A percentile compares a stretch with the other conserved stretches of the same genome.
Conservation (phyloP, 352 stramenopile genomes). For the Pythium myriotylum region DNA sequence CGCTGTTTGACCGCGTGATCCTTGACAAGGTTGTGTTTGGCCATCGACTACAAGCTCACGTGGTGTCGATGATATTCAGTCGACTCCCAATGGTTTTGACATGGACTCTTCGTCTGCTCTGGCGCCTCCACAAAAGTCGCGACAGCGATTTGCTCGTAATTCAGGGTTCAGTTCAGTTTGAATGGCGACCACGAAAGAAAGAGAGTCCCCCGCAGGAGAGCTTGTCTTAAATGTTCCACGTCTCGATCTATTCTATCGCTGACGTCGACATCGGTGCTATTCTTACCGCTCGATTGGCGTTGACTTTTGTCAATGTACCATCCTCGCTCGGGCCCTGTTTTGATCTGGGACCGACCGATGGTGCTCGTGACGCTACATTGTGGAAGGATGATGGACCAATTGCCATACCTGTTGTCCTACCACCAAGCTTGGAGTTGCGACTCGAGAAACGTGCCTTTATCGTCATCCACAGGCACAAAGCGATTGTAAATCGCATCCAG, state of each 20-base stretch:
- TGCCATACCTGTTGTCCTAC: background rate
- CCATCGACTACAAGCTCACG: slow-evolving; percentile 1
- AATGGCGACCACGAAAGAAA: background rate
- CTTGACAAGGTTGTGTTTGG: slow-evolving; percentile 1
- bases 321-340: no score
- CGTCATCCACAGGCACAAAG: slow-evolving; percentile 12
- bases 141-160: slow-evolving; percentile 19
- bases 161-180: slow-evolving; percentile 25
- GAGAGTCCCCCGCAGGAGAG: no score
- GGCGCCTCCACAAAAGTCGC: slow-evolving; percentile 15
- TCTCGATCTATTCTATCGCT: no score
- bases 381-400: no score
- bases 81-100: slow-evolving; percentile 19
- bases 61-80: slow-evolving; percentile 21
- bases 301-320: no score
- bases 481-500: slow-evolving; percentile 16
- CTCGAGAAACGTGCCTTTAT: slow-evolving; percentile 11
- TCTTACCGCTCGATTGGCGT: no score
- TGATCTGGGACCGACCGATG: no score
- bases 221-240: no score
- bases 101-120: slow-evolving; percentile 25
- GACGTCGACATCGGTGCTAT: no score
- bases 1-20: slow-evolving; percentile 16
- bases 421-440: slow-evolving; percentile 2
- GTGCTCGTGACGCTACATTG: no score